Base-by-base conservation (phyloP, 140 eudicot genomes). In the Oenanthe javanica region DNA sequence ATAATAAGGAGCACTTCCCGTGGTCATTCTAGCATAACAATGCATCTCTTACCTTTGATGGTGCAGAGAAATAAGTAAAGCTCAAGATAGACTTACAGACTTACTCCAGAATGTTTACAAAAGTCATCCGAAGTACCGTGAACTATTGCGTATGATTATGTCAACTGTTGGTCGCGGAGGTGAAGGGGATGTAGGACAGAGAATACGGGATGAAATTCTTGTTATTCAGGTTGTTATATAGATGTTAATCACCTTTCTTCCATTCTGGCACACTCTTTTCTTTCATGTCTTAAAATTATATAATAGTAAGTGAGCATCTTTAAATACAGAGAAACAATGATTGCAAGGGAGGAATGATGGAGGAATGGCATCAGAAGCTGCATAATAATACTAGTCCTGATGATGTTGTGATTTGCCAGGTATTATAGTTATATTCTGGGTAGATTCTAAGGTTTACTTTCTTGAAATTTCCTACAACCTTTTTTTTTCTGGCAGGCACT, bases 151-250 rank as follows among this genome's bases (percentile, higher is more conserved):
- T 9, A 91, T 96, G 99, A 91, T 96, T 80, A 80, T 96, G 99
- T 88, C 98, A 79, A 96, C 99, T 87, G 99, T 96, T 72, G 99
- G 99, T 27, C 98, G 99, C 81, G 99, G 99, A 77, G 99, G 98
- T 86, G 98, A 96, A 91, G 99, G 99, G 75, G 99, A 96, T 88
- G 99, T 96, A 54, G 99, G 99, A 42, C 99, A 96, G 86, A 87
- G 99, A 49, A 96, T 96, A 75, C 89, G 99, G 79, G 99, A 96
- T 86, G 99, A 96, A 86, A 96, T 96, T 72, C 83, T 96, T 79
- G 99, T 96, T 82, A 88, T 96, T 82, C 99, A 96, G 99, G 99
- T 95, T 48, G 99, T 92, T 48, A 47, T 5, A 40, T 48, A 73
- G 15, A 21, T 15, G 45, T 18, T 64, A 15, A 12, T 78, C 59